Percentiles rank a stretch among this genome's conserved stretches.
These are phyloP conservation scores for Nasturtium officinale DNA, from an alignment of 345 rosid species.

Conservation along the genomic window DNA sequence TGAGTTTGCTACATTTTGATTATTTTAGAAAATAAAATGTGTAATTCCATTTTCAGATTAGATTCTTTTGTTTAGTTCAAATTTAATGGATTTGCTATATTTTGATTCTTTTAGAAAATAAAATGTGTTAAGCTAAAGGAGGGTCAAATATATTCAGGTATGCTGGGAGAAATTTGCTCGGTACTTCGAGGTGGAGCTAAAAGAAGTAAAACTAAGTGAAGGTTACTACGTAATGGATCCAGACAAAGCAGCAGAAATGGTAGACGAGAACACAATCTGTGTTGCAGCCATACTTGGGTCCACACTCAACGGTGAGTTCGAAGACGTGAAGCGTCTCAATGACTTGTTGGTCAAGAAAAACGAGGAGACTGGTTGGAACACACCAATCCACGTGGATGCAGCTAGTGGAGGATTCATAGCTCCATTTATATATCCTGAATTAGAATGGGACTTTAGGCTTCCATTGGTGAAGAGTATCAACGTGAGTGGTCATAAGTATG, in stretches of 20 bases:
- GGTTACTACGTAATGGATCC: constrained; percentile 98
- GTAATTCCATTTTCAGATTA: background rate
- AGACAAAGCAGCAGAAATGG: constrained; percentile 82
- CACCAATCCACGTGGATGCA: constrained; percentile 94
- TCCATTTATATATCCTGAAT: constrained; percentile 88
- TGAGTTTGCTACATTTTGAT: no score
- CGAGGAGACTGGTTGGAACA: constrained; percentile 85
- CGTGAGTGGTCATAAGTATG: constrained; percentile 92
- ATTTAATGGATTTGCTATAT: background rate
- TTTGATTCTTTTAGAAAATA: background rate
- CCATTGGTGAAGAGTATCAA: constrained; percentile 90
- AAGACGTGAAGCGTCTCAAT: constrained; percentile 86
- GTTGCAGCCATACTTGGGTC: constrained; percentile 93
- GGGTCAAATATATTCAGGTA: constrained; percentile 40
- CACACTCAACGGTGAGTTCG: constrained; percentile 92
- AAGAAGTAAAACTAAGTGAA: constrained; percentile 83
- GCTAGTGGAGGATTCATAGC: constrained; percentile 97
- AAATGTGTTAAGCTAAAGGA: background rate
- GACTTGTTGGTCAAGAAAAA: constrained; percentile 72
- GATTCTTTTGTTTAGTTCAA: background rate
- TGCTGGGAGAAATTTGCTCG: constrained; percentile 97
- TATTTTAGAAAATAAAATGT: no score
- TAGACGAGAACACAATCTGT: constrained; percentile 97
- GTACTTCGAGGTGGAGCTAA: constrained; percentile 90
- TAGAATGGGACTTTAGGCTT: constrained; percentile 92